phyloP scores from a whole-genome alignment of 129 eudicot species.

The Tagetes erecta region DNA sequence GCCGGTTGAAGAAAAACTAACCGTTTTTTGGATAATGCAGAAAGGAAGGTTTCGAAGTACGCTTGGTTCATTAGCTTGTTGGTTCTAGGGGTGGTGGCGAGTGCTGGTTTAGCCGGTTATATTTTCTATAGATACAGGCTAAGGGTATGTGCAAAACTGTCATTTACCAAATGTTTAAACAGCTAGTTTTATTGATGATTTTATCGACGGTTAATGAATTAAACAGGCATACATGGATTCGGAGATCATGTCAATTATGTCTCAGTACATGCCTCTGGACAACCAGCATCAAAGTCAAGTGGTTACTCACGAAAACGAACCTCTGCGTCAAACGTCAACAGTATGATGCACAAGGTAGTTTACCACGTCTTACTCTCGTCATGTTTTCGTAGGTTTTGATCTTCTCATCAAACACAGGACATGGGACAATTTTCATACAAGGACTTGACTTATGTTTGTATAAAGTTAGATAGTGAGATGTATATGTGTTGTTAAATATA shows the following conservation, averaged over 20 bases:
- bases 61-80: conserved; percentile 52
- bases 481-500: conserved; percentile 25
- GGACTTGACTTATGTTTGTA: conserved; percentile 3
- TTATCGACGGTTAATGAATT: background rate
- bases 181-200: background rate
- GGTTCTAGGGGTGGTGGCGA: conserved; percentile 59
- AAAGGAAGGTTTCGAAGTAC: conserved; percentile 54
- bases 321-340: conserved; percentile 53
- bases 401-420: background rate
- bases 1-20: background rate
- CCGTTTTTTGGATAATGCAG: conserved; percentile 34
- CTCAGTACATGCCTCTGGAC: conserved; percentile 98
- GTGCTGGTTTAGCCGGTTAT: conserved; percentile 69
- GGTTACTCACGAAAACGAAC: conserved; percentile 64
- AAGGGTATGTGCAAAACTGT: conserved; percentile 47
- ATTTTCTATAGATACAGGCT: conserved; percentile 92
- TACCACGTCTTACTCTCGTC: background rate
- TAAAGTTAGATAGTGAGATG: conserved; percentile 40
- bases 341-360: conserved; percentile 42
- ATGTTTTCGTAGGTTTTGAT: background rate
- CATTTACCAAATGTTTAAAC: background rate
- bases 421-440: conserved; percentile 24
- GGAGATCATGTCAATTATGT: conserved; percentile 94
- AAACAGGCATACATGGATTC: conserved; percentile 90
- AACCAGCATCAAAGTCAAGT: conserved; percentile 68